Percentiles rank a stretch among this genome's conserved stretches.
Evolutionary conservation across 2,329 filamentous ascomycete species (phyloP).

Genomic region (Stenocarpella maydis): DNA sequence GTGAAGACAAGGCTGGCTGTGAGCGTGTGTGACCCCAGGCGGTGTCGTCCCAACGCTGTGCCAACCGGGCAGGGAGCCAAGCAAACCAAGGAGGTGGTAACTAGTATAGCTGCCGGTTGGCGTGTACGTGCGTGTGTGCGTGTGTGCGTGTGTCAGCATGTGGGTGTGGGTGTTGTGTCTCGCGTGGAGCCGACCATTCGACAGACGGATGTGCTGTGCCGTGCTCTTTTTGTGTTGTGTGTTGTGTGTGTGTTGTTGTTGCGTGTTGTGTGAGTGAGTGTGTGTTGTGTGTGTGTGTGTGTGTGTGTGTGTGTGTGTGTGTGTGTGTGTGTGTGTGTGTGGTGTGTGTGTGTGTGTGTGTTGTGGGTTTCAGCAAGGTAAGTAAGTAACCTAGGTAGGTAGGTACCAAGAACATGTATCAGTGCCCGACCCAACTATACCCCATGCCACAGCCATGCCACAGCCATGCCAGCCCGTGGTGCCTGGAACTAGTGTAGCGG

Average conservation of each 20-base stretch:
- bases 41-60: background rate
- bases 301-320: background rate
- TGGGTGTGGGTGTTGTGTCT: background rate
- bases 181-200: background rate
- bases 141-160: slow-evolving; percentile 8
- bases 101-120: slow-evolving; percentile 23
- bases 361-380: too few species aligned
- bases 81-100: slow-evolving; percentile 23
- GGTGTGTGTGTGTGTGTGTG: background rate
- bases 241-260: background rate
- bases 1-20: slow-evolving; percentile 7
- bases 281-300: too few species aligned
- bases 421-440: slow-evolving; percentile 31
- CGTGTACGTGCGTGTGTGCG: background rate
- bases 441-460: slow-evolving; percentile 2
- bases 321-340: background rate
- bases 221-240: background rate
- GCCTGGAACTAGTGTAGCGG: slow-evolving; percentile 34
- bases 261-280: too few species aligned
- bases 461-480: slow-evolving; percentile 20
- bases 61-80: slow-evolving; percentile 7
- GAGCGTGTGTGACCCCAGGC: slow-evolving; percentile 21
- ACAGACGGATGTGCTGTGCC: background rate
- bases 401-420: slow-evolving; percentile 19
- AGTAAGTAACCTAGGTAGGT: background rate